These are phyloP conservation scores for Athelia sp. DNA, from an alignment of 1,284 basidiomycete species.

Conservation along the genomic window DNA sequence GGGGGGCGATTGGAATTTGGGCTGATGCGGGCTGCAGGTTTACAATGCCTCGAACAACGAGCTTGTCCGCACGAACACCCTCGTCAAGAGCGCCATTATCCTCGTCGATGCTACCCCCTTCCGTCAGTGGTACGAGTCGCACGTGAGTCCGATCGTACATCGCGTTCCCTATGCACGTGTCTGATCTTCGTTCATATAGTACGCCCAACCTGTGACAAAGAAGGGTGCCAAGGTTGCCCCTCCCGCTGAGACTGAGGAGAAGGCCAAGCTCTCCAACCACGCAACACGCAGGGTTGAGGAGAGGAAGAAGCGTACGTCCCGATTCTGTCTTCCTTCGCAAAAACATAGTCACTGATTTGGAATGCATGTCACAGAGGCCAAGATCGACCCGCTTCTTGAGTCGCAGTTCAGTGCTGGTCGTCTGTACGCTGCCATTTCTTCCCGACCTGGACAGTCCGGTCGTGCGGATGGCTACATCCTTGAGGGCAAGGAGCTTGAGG, in stretches of 20 bases:
- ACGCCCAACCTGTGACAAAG: slow-evolving; percentile 88
- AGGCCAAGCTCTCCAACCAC: slow-evolving; percentile 81
- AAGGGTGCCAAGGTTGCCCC: slow-evolving; percentile 54
- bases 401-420: slow-evolving; percentile 83
- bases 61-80: slow-evolving; percentile 96
- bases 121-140: slow-evolving; percentile 97
- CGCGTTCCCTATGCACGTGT: slow-evolving; percentile 1
- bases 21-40: slow-evolving; percentile 44
- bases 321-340: not conserved
- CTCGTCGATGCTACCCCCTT: slow-evolving; percentile 96
- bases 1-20: not conserved
- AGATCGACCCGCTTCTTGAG: slow-evolving; percentile 86
- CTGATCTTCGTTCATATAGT: slow-evolving; percentile 41
- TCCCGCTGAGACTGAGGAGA: slow-evolving; percentile 49
- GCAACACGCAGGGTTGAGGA: slow-evolving; percentile 81
- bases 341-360: slow-evolving; percentile 2
- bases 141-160: slow-evolving; percentile 52
- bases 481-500: slow-evolving; percentile 96
- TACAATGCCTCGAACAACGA: slow-evolving; percentile 99
- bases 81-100: slow-evolving; percentile 93
- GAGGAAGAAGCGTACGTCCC: slow-evolving; percentile 77
- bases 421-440: slow-evolving; percentile 85
- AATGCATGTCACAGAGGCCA: slow-evolving; percentile 71
- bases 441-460: slow-evolving; percentile 91
- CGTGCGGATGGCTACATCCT: slow-evolving; percentile 94